Conservation (phyloP, 176 grass and related monocot genomes). For the Dactylis glomerata region DNA sequence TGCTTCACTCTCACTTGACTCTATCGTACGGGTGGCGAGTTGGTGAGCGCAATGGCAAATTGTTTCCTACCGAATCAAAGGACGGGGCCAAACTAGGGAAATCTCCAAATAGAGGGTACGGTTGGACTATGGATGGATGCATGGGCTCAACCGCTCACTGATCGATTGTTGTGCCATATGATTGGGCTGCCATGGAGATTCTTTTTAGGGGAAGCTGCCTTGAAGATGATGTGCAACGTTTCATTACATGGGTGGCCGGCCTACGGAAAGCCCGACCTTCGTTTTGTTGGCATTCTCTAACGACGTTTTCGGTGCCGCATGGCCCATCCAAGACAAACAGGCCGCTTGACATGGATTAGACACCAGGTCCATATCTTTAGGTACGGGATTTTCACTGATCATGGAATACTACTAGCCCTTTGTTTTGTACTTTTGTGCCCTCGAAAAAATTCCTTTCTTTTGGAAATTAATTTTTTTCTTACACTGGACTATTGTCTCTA, state of each 20-base stretch:
- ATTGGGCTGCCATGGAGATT: not conserved
- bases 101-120: not conserved
- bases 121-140: no score
- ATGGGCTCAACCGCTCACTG: not conserved
- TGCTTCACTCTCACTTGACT: no score
- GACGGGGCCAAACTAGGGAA: not conserved
- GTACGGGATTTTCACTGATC: no score
- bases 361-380: not conserved
- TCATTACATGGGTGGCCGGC: not conserved
- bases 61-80: not conserved
- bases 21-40: no score
- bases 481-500: no score
- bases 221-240: not conserved
- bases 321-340: not conserved
- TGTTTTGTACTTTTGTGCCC: no score
- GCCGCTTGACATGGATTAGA: not conserved
- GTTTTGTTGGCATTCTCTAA: not conserved
- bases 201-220: no score
- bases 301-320: no score
- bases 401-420: no score
- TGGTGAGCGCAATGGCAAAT: constrained; percentile 13
- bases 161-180: no score
- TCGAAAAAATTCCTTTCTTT: no score
- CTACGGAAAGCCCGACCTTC: not conserved
- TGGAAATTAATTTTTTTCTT: no score